Conservation (phyloP, 306 rosid genomes). For the Chamaecrista fasciculata region DNA sequence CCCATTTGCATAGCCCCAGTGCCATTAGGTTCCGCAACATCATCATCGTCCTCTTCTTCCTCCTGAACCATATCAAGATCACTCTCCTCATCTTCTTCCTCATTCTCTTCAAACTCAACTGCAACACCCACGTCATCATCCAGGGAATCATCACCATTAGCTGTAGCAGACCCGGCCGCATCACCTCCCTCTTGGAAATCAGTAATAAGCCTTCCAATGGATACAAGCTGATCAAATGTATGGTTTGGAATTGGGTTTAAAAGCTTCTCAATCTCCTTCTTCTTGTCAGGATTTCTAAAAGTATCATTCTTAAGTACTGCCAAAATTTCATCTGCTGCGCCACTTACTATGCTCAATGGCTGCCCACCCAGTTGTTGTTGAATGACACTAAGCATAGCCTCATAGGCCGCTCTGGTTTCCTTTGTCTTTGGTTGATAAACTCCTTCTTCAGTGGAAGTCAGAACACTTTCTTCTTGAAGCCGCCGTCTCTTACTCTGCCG, state of each 20-base stretch:
- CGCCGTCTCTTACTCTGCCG: conserved; percentile 69
- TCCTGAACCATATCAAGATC: conserved; percentile 93
- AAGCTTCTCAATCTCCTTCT: conserved; percentile 85
- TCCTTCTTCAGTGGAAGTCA: conserved; percentile 71
- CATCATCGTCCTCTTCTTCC: conserved; percentile 88
- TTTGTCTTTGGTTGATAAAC: conserved; percentile 86
- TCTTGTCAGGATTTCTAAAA: conserved; percentile 66
- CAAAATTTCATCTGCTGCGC: conserved; percentile 80
- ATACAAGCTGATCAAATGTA: conserved; percentile 65
- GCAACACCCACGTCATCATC: conserved; percentile 95
- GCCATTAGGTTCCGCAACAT: conserved; percentile 55
- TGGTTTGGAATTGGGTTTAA: conserved; percentile 51
- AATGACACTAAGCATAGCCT: conserved; percentile 89
- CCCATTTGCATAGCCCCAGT: conserved; percentile 90
- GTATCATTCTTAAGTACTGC: conserved; percentile 69
- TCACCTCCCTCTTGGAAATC: conserved; percentile 79
- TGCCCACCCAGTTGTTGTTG: conserved; percentile 89
- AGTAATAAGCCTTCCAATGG: conserved; percentile 74
- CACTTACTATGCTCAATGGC: conserved; percentile 76
- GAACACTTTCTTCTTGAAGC: conserved; percentile 73
- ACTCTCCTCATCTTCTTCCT: conserved; percentile 91
- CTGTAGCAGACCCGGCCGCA: conserved; percentile 42
- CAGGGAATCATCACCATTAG: conserved; percentile 66
- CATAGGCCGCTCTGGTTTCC: conserved; percentile 91
- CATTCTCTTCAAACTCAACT: conserved; percentile 90